A percentile compares a stretch with the other conserved stretches of the same genome.
These are phyloP conservation scores for Xanthoconium stramineum DNA, from an alignment of 768 basidiomycete species.

Conservation along the genomic window DNA sequence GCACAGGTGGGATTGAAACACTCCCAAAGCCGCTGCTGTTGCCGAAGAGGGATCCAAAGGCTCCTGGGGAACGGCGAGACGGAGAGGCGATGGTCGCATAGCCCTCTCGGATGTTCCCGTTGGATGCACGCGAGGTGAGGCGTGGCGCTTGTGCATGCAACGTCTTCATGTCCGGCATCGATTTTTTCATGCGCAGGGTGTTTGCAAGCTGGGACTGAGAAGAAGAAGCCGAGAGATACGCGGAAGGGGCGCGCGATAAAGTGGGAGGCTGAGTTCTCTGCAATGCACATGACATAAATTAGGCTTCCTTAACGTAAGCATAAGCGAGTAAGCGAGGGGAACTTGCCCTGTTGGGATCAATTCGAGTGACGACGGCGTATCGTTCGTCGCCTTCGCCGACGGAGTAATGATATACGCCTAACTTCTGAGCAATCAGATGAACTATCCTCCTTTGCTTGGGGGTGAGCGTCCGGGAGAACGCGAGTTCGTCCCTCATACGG, in stretches of 20 bases:
- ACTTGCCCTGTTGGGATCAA: slow-evolving; percentile 78
- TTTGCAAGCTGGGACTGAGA: slow-evolving; percentile 41
- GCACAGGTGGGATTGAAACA: slow-evolving; percentile 67
- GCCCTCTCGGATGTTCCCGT: slow-evolving; percentile 83
- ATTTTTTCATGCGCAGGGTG: slow-evolving; percentile 88
- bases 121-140: slow-evolving; percentile 75
- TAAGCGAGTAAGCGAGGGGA: slow-evolving; percentile 17
- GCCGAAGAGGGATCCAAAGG: slow-evolving; percentile 70
- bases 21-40: slow-evolving; percentile 34
- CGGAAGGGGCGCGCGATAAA: slow-evolving; percentile 77
- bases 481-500: slow-evolving; percentile 93
- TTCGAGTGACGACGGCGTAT: slow-evolving; percentile 91
- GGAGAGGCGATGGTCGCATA: slow-evolving; percentile 86
- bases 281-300: slow-evolving; percentile 14
- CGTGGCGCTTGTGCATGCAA: slow-evolving; percentile 77
- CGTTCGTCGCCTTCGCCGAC: slow-evolving; percentile 91
- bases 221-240: slow-evolving; percentile 63
- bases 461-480: slow-evolving; percentile 84
- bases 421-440: slow-evolving; percentile 93
- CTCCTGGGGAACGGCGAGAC: slow-evolving; percentile 69
- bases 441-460: slow-evolving; percentile 89
- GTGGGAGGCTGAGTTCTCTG: slow-evolving; percentile 51
- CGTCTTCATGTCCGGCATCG: slow-evolving; percentile 97
- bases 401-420: slow-evolving; percentile 93
- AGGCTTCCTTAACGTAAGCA: slow-evolving; percentile 13